A percentile compares a stretch with the other conserved stretches of the same genome.
Conservation (phyloP, 1,139 yeast species). For the Arxiozyma slooffiae region DNA sequence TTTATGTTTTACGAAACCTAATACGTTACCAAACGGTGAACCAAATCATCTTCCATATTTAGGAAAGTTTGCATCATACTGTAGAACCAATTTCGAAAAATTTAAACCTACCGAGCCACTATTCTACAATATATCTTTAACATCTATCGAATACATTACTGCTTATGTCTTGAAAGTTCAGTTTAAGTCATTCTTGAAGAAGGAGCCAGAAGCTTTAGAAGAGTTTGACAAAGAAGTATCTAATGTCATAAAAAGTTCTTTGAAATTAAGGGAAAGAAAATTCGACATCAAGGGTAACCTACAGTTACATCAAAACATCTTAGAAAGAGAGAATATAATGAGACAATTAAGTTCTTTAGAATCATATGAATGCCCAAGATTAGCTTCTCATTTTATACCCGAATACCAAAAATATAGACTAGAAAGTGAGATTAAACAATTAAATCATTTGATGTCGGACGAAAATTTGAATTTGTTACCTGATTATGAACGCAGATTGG, state of each 20-base stretch:
- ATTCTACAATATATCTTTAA: conserved; percentile 38
- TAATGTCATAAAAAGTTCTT: conserved; percentile 36
- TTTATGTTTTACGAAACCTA: conserved; percentile 24
- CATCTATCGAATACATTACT: conserved; percentile 43
- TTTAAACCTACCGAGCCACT: conserved; percentile 33
- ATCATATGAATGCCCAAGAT: conserved; percentile 34
- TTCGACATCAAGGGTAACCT: conserved; percentile 41
- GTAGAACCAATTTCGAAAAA: conserved; percentile 27
- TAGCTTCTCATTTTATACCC: conserved; percentile 41
- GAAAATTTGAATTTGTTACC: conserved; percentile 86
- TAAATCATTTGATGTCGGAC: conserved; percentile 62
- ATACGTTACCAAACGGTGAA: conserved; percentile 21
- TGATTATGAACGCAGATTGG: conserved; percentile 82
- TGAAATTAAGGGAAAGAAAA: conserved; percentile 39
- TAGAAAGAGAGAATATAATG: conserved; percentile 38
- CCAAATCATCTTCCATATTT: conserved; percentile 44
- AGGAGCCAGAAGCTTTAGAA: conserved; percentile 36
- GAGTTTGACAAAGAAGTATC: conserved; percentile 38
- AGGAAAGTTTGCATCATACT: conserved; percentile 33
- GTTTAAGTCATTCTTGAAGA: conserved; percentile 38
- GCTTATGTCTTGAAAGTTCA: conserved; percentile 37
- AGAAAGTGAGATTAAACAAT: conserved; percentile 42
- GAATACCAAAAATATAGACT: conserved; percentile 41
- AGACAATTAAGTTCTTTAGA: conserved; percentile 31
- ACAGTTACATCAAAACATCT: conserved; percentile 42